Evolutionary conservation across 345 rosid species (phyloP).

Genomic region (Eucalyptus viminalis): DNA sequence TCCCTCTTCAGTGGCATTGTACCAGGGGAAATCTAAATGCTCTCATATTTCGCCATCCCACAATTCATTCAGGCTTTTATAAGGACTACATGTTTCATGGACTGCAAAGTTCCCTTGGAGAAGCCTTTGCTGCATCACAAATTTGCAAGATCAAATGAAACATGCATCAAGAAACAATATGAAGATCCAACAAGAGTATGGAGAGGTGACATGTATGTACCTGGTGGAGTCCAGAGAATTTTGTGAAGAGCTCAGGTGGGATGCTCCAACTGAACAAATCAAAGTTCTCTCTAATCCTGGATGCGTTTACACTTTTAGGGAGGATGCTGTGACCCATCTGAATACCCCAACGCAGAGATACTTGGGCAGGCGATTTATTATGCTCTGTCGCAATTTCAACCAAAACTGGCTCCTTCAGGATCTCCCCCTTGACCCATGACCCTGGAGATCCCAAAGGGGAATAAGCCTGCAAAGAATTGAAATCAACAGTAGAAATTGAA

Average conservation of each 20-base stretch:
- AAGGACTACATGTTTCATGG: constrained; percentile 34
- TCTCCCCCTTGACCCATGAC: constrained; percentile 44
- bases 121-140: constrained; percentile 34
- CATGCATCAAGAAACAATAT: not conserved
- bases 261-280: constrained; percentile 42
- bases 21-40: not conserved
- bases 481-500: not conserved
- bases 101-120: constrained; percentile 40
- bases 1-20: not conserved
- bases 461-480: constrained; percentile 20
- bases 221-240: constrained; percentile 31
- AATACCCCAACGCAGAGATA: constrained; percentile 50
- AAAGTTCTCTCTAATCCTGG: constrained; percentile 31
- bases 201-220: not conserved
- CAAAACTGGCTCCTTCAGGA: constrained; percentile 30
- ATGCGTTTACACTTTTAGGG: constrained; percentile 44
- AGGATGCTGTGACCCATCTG: constrained; percentile 45
- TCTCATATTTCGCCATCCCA: constrained; percentile 55
- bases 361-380: constrained; percentile 44
- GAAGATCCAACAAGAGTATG: not conserved
- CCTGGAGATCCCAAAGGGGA: constrained; percentile 56
- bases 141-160: not conserved
- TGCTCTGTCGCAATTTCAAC: constrained; percentile 26
- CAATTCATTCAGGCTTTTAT: constrained; percentile 29
- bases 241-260: constrained; percentile 27